Evolutionary conservation across 345 rosid genomes (phyloP).

Genomic region (Ricinus communis): DNA sequence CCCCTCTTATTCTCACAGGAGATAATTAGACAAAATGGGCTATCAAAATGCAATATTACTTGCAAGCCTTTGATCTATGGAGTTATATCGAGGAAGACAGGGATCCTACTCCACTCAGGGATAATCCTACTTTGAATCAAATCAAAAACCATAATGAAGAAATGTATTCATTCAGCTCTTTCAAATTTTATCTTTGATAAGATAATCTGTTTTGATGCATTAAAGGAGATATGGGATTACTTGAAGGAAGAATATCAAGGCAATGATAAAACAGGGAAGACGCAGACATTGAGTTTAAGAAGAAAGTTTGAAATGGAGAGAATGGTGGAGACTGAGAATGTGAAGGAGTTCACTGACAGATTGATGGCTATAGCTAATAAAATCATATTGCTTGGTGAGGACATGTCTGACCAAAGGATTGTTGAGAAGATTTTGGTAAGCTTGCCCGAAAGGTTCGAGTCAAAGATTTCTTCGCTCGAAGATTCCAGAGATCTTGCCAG

Average conservation of each 20-base stretch:
- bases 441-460: background rate
- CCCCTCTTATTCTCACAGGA: no score
- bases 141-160: no score
- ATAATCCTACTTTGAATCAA: no score
- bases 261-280: background rate
- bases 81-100: no score
- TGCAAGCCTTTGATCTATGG: no score
- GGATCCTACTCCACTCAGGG: no score
- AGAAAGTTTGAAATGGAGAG: background rate
- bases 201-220: no score
- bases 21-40: no score
- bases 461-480: background rate
- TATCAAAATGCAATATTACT: no score
- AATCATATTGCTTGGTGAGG: background rate
- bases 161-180: no score
- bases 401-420: background rate
- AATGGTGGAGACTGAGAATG: background rate
- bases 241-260: background rate
- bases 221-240: no score
- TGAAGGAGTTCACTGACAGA: background rate
- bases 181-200: no score
- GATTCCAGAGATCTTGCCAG: background rate
- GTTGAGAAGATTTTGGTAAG: background rate
- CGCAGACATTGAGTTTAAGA: background rate
- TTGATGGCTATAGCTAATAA: background rate